A percentile compares a stretch with the other conserved stretches of the same genome.
Conservation (phyloP, 2,329 filamentous ascomycete species). For the Chaetomiaceae sp. region DNA sequence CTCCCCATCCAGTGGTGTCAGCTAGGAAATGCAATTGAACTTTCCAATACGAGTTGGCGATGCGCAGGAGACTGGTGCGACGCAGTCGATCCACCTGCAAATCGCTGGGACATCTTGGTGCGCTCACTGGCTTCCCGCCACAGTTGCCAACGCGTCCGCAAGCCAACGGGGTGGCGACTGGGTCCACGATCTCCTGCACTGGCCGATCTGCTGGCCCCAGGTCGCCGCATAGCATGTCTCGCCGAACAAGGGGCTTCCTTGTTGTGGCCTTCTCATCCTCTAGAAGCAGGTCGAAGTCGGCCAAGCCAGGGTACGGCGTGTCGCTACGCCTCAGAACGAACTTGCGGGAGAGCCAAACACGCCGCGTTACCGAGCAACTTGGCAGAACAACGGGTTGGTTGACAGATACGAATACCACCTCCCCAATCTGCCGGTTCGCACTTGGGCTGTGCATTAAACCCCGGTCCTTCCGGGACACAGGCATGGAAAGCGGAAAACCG, state of each 20-base stretch:
- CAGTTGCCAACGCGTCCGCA: not conserved
- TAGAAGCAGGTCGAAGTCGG: no score
- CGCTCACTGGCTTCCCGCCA: not conserved
- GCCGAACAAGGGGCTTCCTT: not conserved
- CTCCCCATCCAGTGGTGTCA: conserved; percentile 4
- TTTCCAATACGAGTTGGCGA: conserved; percentile 11
- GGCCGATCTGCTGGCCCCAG: not conserved
- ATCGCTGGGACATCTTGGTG: not conserved
- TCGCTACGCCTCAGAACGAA: conserved; percentile 13
- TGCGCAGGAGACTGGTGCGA: conserved; percentile 5
- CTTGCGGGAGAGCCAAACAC: not conserved
- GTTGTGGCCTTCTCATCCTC: no score
- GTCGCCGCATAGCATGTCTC: not conserved
- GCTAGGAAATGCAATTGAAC: conserved; percentile 1
- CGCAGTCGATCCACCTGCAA: conserved; percentile 7
- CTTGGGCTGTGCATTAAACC: not conserved
- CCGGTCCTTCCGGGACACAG: not conserved
- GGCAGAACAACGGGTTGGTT: not conserved
- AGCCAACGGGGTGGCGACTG: conserved; percentile 5
- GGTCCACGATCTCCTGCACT: conserved; percentile 7
- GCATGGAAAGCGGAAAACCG: not conserved
- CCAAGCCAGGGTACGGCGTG: conserved; percentile 3
- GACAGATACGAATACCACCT: no score
- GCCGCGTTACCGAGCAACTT: conserved; percentile 9
- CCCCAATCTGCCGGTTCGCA: not conserved